Conservation (phyloP, 345 rosid genomes). For the Eucalyptus curtisii region DNA sequence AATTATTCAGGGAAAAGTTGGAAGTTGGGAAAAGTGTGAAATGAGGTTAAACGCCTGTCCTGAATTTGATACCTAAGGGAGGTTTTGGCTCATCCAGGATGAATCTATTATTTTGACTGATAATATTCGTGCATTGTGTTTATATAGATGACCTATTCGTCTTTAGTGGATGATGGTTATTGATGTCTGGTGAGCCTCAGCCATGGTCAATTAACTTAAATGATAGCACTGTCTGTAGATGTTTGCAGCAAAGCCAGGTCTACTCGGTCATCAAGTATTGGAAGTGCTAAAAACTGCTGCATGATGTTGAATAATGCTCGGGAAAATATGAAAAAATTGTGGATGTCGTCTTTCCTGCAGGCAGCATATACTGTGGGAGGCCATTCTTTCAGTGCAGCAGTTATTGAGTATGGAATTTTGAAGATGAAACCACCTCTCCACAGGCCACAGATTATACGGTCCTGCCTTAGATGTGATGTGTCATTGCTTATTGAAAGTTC, state of each 20-base stretch:
- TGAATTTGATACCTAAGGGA: not conserved
- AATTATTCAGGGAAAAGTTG: not conserved
- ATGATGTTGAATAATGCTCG: not conserved
- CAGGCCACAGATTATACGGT: slow-evolving; percentile 70
- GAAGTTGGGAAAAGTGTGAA: not conserved
- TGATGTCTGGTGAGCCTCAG: not conserved
- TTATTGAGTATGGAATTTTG: slow-evolving; percentile 59
- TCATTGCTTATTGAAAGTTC: not conserved
- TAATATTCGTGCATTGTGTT: not conserved
- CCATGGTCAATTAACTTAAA: not conserved
- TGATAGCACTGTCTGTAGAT: not conserved
- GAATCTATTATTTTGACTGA: not conserved
- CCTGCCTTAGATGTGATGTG: not conserved
- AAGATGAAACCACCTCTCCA: slow-evolving; percentile 88
- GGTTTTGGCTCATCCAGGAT: not conserved
- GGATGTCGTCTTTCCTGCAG: slow-evolving; percentile 18
- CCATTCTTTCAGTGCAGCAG: slow-evolving; percentile 73
- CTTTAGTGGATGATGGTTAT: not conserved
- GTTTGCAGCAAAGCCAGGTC: not conserved
- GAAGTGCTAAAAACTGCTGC: not conserved
- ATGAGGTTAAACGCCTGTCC: not conserved
- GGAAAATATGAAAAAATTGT: not conserved
- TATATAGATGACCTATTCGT: not conserved
- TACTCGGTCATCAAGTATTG: not conserved
- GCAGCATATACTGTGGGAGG: slow-evolving; percentile 95